Percentiles rank a stretch among this genome's conserved stretches.
Evolutionary conservation across 495 filamentous ascomycete genomes (phyloP).

Genomic region (Aspergillus asperescens): DNA sequence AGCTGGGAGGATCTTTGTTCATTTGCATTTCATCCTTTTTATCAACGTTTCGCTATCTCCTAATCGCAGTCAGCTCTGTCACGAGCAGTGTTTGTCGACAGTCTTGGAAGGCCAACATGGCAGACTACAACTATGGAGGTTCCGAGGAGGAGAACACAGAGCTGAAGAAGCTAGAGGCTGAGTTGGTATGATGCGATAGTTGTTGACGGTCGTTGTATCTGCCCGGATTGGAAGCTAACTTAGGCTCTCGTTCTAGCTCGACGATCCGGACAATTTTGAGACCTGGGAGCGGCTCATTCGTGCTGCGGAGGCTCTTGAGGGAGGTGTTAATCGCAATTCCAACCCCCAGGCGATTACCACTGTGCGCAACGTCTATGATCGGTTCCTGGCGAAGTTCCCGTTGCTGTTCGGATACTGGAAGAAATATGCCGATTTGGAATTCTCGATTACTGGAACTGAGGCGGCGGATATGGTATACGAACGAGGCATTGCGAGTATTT

Average conservation of each 20-base stretch:
- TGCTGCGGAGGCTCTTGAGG: conserved; percentile 77
- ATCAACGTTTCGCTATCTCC: neutral
- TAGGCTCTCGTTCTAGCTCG: conserved; percentile 34
- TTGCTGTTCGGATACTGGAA: conserved; percentile 99
- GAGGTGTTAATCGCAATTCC: conserved; percentile 92
- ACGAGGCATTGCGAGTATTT: conserved; percentile 87
- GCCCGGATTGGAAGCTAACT: conserved; percentile 4
- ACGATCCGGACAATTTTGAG: conserved; percentile 88
- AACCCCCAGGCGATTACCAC: conserved; percentile 88
- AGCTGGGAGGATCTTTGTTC: neutral
- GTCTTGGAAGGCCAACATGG: conserved; percentile 31
- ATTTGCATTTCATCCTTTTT: neutral
- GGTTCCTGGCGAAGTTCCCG: conserved; percentile 91
- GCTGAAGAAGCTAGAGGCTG: conserved; percentile 68
- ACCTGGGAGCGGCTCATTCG: conserved; percentile 91
- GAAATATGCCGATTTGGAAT: conserved; percentile 97
- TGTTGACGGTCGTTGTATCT: neutral
- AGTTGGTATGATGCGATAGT: conserved; percentile 55
- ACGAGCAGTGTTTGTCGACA: neutral
- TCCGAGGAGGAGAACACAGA: conserved; percentile 83
- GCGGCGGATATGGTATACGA: conserved; percentile 99
- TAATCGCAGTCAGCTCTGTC: neutral
- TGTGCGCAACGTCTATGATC: conserved; percentile 79
- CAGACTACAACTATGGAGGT: conserved; percentile 64
- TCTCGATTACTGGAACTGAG: conserved; percentile 93